Evolutionary conservation across 306 rosid species (phyloP), one percentile per base, ranked within the genome.

Genomic region (Cajanus cajan): DNA sequence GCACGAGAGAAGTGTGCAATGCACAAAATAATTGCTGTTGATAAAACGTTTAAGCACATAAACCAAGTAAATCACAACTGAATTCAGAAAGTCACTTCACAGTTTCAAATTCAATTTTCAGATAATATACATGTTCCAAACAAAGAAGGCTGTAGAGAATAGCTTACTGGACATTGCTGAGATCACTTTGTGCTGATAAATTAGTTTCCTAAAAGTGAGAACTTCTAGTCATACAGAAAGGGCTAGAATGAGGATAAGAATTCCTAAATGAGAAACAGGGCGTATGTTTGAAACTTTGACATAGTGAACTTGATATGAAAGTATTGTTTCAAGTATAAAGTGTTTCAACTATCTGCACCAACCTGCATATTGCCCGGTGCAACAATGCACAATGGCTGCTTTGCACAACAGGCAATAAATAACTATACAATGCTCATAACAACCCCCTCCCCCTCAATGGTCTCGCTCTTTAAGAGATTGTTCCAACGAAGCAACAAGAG

Each of bases 231-330:
- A 45, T 7, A 44, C 43, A 14, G 59, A 34, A 69, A 14, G 41
- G 21, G 59, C 14, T 45, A 15, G 21, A 68, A 40, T 68, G 40
- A 24, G 9, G 41, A 8, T 25, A 31, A 33, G 22, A 47, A 5
- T 28, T 70, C 75, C 75, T 10, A 48, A 47, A 48, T 15, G 62
- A 70, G 45, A n/a, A 68, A 70, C 7, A 71, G 8, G 65, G 33
- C 14, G 2, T 34, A 34, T 18, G 45, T 71, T 34, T 48, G 62
- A 71, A 31, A 7, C 31, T 71, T 71, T 71, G 18, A 50, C 48
- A 16, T 21, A 50, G 16, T 25, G n/a, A 48, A 33, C 6, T 71
- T 10, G 15, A 31, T 33, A 19, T 2, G 61, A 71, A 70, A 33
- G 21, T 28, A 50, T 10, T 50, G 43, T 47, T 25, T 47, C 0